Evolutionary conservation across 148 eudicot species (phyloP).

Genomic region (Selenicereus undatus): DNA sequence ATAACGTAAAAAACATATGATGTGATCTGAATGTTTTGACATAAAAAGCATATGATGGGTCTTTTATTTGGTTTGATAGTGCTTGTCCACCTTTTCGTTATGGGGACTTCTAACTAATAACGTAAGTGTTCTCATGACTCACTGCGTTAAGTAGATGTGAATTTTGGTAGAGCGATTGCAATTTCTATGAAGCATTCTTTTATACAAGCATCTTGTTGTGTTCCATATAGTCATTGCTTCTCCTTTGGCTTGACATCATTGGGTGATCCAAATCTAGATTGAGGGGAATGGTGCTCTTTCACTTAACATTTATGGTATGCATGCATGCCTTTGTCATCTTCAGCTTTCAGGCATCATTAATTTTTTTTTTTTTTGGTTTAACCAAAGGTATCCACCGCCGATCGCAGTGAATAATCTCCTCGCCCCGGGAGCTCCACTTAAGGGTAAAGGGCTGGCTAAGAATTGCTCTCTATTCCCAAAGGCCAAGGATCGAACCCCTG

Average conservation of each 20-base stretch:
- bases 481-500: no score
- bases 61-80: background rate
- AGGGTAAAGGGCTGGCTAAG: no score
- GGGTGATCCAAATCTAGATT: background rate
- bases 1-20: no score
- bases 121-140: background rate
- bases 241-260: background rate
- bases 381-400: no score
- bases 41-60: background rate
- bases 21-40: background rate
- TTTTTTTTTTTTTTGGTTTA: no score
- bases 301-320: background rate
- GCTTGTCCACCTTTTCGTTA: no score
- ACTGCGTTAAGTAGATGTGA: background rate
- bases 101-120: background rate
- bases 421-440: no score
- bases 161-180: background rate
- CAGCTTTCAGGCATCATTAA: background rate
- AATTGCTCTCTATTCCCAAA: no score
- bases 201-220: background rate
- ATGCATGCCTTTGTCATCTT: background rate
- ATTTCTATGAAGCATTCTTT: background rate
- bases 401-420: no score
- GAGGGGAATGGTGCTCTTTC: background rate
- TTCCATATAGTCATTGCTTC: background rate